phyloP scores from a whole-genome alignment of 257 asterid genomes.

The Solanum chmielewskii region DNA sequence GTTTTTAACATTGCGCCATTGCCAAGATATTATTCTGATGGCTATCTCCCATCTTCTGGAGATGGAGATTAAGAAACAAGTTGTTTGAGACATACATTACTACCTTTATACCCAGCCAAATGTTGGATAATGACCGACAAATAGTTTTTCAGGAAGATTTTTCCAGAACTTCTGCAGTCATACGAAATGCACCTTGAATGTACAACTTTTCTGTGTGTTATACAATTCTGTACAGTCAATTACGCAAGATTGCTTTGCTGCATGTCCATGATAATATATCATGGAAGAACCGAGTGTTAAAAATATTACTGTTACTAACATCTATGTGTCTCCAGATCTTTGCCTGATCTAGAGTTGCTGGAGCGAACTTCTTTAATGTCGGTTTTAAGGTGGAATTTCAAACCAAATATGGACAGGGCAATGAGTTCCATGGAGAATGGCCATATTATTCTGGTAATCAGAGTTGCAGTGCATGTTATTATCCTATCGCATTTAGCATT shows the following conservation, averaged over 20 bases:
- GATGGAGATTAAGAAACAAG: background rate
- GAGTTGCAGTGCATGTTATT: background rate
- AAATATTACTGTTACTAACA: background rate
- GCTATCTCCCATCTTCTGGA: background rate
- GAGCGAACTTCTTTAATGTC: constrained; percentile 51
- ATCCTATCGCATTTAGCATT: background rate
- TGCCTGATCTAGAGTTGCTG: constrained; percentile 73
- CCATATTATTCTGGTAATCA: constrained; percentile 57
- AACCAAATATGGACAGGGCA: constrained; percentile 62
- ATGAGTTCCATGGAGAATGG: constrained; percentile 51
- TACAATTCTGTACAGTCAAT: background rate
- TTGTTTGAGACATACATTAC: background rate
- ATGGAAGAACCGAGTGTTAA: background rate
- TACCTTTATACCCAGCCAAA: background rate
- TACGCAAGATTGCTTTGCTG: background rate
- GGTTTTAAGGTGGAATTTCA: constrained; percentile 69
- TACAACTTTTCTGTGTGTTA: background rate
- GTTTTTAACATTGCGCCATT: background rate
- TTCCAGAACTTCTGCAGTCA: background rate
- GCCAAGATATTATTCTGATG: background rate
- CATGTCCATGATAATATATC: background rate
- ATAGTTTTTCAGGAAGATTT: background rate
- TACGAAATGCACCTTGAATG: background rate
- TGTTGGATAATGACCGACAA: background rate
- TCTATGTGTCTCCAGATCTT: constrained; percentile 47